Evolutionary conservation across 2,329 filamentous ascomycete genomes (phyloP).

Genomic region (Monilinia aucupariae): DNA sequence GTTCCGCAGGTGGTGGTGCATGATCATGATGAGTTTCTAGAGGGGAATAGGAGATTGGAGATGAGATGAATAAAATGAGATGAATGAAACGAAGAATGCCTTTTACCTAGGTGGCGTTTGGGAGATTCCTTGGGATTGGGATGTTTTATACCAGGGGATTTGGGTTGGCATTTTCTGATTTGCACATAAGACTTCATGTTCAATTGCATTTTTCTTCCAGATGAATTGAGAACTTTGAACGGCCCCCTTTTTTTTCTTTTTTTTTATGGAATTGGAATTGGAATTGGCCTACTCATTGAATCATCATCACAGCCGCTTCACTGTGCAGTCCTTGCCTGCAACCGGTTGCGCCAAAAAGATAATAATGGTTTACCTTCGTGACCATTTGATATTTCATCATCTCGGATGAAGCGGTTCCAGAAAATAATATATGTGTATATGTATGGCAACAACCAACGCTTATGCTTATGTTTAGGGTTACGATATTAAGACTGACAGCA

Average conservation of each 20-base stretch:
- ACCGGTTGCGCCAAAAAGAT: too few relatives aligned
- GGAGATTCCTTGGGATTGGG: not conserved
- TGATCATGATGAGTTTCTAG: slow-evolving; percentile 26
- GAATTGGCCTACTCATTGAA: not conserved
- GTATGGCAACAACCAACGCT: too few relatives aligned
- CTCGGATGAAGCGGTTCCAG: not conserved
- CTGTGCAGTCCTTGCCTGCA: too few relatives aligned
- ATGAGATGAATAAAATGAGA: too few relatives aligned
- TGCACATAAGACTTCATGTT: not conserved
- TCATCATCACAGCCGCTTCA: not conserved
- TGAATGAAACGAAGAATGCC: too few relatives aligned
- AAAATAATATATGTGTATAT: too few relatives aligned
- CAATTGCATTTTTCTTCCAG: not conserved
- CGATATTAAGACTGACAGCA: too few relatives aligned
- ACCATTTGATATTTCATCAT: not conserved
- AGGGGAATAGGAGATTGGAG: slow-evolving; percentile 11
- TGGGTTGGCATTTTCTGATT: not conserved
- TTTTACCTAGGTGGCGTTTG: not conserved
- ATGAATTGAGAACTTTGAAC: not conserved
- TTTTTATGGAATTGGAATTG: too few relatives aligned
- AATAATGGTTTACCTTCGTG: not conserved
- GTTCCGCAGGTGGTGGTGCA: slow-evolving; percentile 24
- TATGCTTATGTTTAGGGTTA: too few relatives aligned
- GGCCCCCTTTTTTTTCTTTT: not conserved
- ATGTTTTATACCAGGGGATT: not conserved